phyloP scores from a whole-genome alignment of 129 eudicot genomes.

The Scalesia atractyloides region DNA sequence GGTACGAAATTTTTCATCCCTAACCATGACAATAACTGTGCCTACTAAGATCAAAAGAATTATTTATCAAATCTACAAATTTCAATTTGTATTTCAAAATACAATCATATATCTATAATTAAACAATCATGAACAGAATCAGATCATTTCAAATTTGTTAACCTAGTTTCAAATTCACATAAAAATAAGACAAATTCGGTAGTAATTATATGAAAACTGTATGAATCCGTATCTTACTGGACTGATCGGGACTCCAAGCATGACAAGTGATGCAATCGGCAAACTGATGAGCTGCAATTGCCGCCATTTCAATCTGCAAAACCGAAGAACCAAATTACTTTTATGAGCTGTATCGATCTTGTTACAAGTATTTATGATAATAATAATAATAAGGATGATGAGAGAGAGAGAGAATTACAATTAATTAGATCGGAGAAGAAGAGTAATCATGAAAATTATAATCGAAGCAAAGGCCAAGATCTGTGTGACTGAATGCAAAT shows the following conservation, averaged over 20 bases:
- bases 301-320: slow-evolving; percentile 66
- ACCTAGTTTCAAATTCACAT: slow-evolving; percentile 15
- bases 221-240: slow-evolving; percentile 51
- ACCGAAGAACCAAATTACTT: not conserved
- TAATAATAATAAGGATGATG: not conserved
- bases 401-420: slow-evolving; percentile 29
- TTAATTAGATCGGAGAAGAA: slow-evolving; percentile 29
- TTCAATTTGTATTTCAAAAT: not conserved
- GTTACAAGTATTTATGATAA: not conserved
- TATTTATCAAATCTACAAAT: not conserved
- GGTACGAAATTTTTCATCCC: too few relatives aligned
- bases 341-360: slow-evolving; percentile 23
- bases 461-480: slow-evolving; percentile 30
- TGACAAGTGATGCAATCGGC: slow-evolving; percentile 90
- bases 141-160: slow-evolving; percentile 11
- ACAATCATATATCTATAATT: slow-evolving; percentile 8
- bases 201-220: not conserved
- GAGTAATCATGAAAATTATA: slow-evolving; percentile 30
- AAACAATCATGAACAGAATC: slow-evolving; percentile 10
- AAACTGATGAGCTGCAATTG: slow-evolving; percentile 77
- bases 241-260: slow-evolving; percentile 97
- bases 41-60: slow-evolving; percentile 16
- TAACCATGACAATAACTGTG: not conserved
- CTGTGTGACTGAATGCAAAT: slow-evolving; percentile 28
- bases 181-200: not conserved